Percentiles rank a stretch among this genome's conserved stretches.
Evolutionary conservation across 139 green algal species (phyloP).

Genomic region (Nannochloris sp.): DNA sequence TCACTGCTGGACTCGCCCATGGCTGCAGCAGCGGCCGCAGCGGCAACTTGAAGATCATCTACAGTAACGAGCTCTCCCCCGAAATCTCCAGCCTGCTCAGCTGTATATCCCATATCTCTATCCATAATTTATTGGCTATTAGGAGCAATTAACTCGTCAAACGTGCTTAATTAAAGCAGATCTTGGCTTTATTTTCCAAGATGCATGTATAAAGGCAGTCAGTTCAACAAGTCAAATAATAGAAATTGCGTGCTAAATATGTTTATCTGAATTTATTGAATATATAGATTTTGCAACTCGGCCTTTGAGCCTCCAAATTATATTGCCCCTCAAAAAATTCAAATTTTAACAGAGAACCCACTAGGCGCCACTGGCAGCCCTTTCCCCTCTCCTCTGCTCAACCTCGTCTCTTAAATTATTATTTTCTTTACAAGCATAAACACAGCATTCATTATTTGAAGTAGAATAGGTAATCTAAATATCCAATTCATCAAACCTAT

Average conservation of each 20-base stretch:
- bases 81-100: background rate
- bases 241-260: no score
- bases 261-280: no score
- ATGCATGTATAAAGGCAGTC: background rate
- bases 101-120: background rate
- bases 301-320: no score
- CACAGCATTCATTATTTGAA: slow-evolving; percentile 1
- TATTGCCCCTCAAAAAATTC: no score
- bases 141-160: background rate
- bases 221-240: no score
- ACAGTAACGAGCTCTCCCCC: slow-evolving; percentile 8
- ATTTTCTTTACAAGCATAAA: no score
- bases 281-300: no score
- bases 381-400: no score
- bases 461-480: slow-evolving; percentile 36
- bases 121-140: background rate
- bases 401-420: no score
- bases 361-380: no score
- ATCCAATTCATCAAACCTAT: slow-evolving; percentile 47
- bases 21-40: slow-evolving; percentile 12
- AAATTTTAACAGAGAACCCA: no score
- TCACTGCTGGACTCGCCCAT: background rate
- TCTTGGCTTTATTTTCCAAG: background rate
- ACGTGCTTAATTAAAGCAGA: background rate
- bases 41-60: slow-evolving; percentile 26